phyloP scores from a whole-genome alignment of 352 stramenopile genomes.

The Peronospora destructor region DNA sequence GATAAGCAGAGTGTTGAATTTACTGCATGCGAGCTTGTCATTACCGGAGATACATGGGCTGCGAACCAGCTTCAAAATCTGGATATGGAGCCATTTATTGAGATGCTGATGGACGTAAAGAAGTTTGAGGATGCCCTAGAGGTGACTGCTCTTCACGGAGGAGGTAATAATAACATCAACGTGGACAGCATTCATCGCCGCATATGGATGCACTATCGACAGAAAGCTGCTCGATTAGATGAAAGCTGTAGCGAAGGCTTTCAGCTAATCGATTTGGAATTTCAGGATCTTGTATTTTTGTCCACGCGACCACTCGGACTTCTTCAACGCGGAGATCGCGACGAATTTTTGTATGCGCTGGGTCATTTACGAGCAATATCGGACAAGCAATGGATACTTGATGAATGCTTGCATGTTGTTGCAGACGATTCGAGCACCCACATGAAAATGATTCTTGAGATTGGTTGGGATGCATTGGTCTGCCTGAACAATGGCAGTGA shows the following conservation, averaged over 20 bases:
- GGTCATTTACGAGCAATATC: constrained; percentile 36
- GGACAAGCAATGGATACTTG: constrained; percentile 45
- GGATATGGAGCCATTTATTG: constrained; percentile 27
- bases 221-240: constrained; percentile 10
- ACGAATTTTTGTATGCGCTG: constrained; percentile 34
- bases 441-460: constrained; percentile 59
- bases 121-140: constrained; percentile 39
- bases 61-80: constrained; percentile 19
- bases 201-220: constrained; percentile 42
- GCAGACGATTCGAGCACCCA: constrained; percentile 31
- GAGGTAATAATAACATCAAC: constrained; percentile 14
- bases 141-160: constrained; percentile 17
- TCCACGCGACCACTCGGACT: constrained; percentile 8
- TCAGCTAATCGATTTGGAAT: background rate
- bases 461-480: constrained; percentile 31
- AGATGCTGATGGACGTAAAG: constrained; percentile 28
- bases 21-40: constrained; percentile 21
- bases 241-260: background rate
- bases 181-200: constrained; percentile 43
- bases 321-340: constrained; percentile 14
- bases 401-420: constrained; percentile 37
- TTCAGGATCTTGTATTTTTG: constrained; percentile 16
- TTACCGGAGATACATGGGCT: constrained; percentile 8
- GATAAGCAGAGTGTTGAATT: constrained; percentile 2
- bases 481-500: constrained; percentile 9